A percentile compares a stretch with the other conserved stretches of the same genome.
Evolutionary conservation across 441 rosid genomes (phyloP).

Genomic region (Corymbia citriodora): DNA sequence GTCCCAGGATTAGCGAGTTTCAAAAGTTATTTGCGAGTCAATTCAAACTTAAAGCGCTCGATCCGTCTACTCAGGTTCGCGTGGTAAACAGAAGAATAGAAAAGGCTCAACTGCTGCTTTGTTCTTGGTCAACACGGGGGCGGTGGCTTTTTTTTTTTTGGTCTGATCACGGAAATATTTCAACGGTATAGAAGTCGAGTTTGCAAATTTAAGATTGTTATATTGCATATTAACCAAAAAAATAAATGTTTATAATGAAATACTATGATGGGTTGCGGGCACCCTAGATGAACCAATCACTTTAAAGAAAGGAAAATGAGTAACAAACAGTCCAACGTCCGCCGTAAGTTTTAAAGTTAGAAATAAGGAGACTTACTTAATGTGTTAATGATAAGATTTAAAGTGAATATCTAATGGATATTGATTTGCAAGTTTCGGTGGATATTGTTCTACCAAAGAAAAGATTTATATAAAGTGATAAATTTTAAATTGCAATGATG

Average conservation of each 20-base stretch:
- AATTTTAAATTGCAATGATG: neutral
- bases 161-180: neutral
- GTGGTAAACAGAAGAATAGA: neutral
- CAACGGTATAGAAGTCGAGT: neutral
- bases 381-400: neutral
- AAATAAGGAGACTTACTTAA: neutral
- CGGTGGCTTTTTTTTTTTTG: neutral
- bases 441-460: neutral
- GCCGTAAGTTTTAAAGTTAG: neutral
- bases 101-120: neutral
- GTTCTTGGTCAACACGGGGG: neutral
- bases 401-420: neutral
- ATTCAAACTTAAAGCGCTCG: neutral
- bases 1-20: neutral
- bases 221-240: neutral
- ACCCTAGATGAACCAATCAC: rapidly evolving
- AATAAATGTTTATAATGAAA: too few species aligned
- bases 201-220: neutral
- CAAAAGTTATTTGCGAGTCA: neutral
- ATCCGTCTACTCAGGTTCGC: rapidly evolving
- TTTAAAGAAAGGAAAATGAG: neutral
- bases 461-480: neutral
- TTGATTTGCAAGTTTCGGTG: neutral
- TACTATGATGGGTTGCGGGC: neutral
- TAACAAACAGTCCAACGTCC: rapidly evolving